phyloP scores from a whole-genome alignment of 768 basidiomycete genomes.

The Cyclocybe cylindracea region DNA sequence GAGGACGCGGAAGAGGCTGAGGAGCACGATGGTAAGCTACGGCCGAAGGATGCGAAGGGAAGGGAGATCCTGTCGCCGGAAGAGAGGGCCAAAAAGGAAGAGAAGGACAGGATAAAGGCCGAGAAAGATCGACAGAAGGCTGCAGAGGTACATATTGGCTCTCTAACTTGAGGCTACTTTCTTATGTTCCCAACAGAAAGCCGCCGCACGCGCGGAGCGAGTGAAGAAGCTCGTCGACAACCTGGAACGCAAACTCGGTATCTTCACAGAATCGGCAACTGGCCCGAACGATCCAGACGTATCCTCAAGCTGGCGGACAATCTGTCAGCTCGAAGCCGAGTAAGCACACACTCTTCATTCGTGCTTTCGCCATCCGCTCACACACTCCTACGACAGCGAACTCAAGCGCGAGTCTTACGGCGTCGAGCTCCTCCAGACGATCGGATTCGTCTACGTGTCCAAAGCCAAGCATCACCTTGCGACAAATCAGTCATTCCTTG shows the following conservation, averaged over 20 bases:
- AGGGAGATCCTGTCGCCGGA: constrained; percentile 61
- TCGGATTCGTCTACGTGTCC: constrained; percentile 82
- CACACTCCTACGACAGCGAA: constrained; percentile 49
- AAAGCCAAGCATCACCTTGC: constrained; percentile 87
- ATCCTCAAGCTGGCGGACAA: constrained; percentile 69
- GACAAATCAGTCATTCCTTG: constrained; percentile 68
- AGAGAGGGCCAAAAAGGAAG: constrained; percentile 73
- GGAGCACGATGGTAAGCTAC: constrained; percentile 37
- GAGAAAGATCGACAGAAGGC: constrained; percentile 66
- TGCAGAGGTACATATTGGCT: constrained; percentile 59
- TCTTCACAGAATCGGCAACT: constrained; percentile 84
- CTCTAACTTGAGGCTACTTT: constrained; percentile 2
- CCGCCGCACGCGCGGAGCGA: constrained; percentile 74
- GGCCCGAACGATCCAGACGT: constrained; percentile 72
- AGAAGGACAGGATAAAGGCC: constrained; percentile 66
- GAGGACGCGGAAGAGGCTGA: constrained; percentile 63
- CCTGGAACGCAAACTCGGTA: constrained; percentile 78
- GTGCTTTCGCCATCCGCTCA: constrained; percentile 1
- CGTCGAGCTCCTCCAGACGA: constrained; percentile 79
- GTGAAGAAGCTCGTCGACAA: constrained; percentile 77
- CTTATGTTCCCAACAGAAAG: constrained; percentile 55
- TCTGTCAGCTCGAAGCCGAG: constrained; percentile 83
- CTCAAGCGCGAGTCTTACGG: constrained; percentile 87
- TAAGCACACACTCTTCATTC: constrained; percentile 35
- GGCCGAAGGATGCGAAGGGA: constrained; percentile 53